Percentiles rank a stretch among this genome's conserved stretches.
Evolutionary conservation across 176 grass and related monocot genomes (phyloP).

Genomic region (Luzula sylvatica): DNA sequence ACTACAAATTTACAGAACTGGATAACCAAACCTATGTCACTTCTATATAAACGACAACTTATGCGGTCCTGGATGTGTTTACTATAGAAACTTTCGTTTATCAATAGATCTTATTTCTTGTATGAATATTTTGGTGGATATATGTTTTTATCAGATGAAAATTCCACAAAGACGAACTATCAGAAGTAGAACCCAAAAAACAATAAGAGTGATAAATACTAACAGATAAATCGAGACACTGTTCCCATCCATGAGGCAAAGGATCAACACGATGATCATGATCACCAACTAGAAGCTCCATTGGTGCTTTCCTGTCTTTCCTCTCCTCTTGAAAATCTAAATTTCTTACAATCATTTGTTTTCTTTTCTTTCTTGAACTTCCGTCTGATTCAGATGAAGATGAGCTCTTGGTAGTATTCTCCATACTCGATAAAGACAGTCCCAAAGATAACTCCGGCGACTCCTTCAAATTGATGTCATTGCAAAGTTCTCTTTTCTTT

Average conservation of each 20-base stretch:
- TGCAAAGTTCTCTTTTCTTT: not conserved
- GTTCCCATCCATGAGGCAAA: conserved; percentile 83
- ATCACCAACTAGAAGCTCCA: conserved; percentile 57
- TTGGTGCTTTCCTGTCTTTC: not conserved
- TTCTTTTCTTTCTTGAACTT: conserved; percentile 63
- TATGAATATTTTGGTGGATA: no score
- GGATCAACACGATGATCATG: conserved; percentile 33
- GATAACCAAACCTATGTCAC: not conserved
- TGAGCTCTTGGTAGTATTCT: conserved; percentile 23
- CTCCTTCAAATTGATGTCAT: conserved; percentile 23
- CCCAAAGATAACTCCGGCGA: conserved; percentile 58
- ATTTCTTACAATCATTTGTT: conserved; percentile 42
- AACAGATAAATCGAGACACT: conserved; percentile 85
- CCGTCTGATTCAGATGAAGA: conserved; percentile 59
- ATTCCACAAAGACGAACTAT: no score
- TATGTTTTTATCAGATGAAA: no score
- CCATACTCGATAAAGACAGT: conserved; percentile 19
- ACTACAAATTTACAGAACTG: not conserved
- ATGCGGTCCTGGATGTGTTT: not conserved
- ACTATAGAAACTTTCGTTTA: no score
- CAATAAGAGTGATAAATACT: conserved; percentile 10
- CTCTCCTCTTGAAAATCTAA: no score
- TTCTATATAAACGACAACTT: no score
- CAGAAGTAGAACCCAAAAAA: not conserved
- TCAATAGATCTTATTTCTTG: no score